These are phyloP conservation scores for Chaetomiaceae sp. DNA, from an alignment of 2,329 filamentous ascomycete genomes.

Conservation along the genomic window DNA sequence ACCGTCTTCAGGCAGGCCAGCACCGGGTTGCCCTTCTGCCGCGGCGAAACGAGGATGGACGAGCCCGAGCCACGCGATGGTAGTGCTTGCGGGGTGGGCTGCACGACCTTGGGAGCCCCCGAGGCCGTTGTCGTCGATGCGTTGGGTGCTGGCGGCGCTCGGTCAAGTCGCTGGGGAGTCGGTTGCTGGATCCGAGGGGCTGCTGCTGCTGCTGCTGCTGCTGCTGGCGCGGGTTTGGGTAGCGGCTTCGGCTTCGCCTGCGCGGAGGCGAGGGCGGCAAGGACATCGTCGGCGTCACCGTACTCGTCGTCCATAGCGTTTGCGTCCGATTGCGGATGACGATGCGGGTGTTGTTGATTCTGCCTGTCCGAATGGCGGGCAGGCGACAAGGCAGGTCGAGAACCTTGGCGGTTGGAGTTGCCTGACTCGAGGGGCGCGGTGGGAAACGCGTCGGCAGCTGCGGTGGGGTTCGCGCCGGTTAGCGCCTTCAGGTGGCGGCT, in stretches of 20 bases:
- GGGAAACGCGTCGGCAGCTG: too few relatives aligned
- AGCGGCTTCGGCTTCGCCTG: constrained; percentile 28
- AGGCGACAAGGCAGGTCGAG: too few relatives aligned
- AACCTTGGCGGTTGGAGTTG: too few relatives aligned
- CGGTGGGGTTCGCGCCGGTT: too few relatives aligned
- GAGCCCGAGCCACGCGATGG: constrained; percentile 59
- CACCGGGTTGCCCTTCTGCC: constrained; percentile 93
- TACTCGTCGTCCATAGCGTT: constrained; percentile 50
- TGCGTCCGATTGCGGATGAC: not conserved
- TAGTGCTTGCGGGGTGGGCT: constrained; percentile 84
- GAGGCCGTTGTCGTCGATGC: constrained; percentile 28
- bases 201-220: constrained; percentile 24
- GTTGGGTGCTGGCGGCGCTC: constrained; percentile 38
- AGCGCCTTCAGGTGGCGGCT: too few relatives aligned
- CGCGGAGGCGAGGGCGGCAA: constrained; percentile 49
- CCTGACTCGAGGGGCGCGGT: too few relatives aligned
- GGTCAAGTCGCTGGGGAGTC: constrained; percentile 51
- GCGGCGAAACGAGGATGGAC: constrained; percentile 80
- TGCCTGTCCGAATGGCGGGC: too few relatives aligned
- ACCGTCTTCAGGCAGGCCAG: constrained; percentile 74
- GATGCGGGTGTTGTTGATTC: too few relatives aligned
- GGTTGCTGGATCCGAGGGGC: constrained; percentile 37
- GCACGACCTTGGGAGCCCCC: constrained; percentile 56
- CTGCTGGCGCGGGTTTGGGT: constrained; percentile 25
- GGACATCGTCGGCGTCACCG: constrained; percentile 50